Evolutionary conservation across 371 early-diverging fungal species (phyloP), one percentile per base, ranked within the genome.

Genomic region (Apophysomyces ossiformis): DNA sequence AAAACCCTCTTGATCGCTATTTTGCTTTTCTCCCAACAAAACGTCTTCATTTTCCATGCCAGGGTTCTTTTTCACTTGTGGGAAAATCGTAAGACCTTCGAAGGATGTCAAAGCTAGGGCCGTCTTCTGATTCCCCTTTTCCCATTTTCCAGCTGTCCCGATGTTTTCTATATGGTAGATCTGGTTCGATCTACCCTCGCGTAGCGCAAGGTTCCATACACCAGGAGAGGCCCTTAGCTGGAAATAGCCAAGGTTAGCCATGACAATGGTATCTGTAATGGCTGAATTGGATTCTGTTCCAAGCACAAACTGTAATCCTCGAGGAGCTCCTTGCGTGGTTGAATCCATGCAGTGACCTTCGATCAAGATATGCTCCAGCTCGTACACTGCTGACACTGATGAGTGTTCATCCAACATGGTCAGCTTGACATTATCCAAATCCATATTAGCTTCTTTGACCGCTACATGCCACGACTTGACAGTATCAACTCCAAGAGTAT

Each of bases 241-340:
- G 67, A 96, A 85, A 69, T 98, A 98, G 1, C 98, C 98, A 18
- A 96, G 81, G 62, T 98, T 98, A 39, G 95, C 94, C 98, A 98
- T 98, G 2, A 97, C 95, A 43, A 96, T 92, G 3, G 97, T 97
- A 68, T 96, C 97, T 0, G 89, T 90, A 46, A 86, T 84, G 0
- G 72, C 75, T 6, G 87, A 78, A 4, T 84, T 64, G 0, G 73
- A 66, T 0, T 72, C 70, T 13, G 92, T 90, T 11, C 92, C 93
- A 13, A 98, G 87, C 8, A 90, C 83, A 57, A 96, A 91, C 72
- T 98, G 95, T 7, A 94, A 83, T 0, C 97, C 97, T 12, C 95
- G 90, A 45, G 97, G 96, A 5, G 97, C 92, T 5, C 74, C 67
- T 44, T 82, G 84, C 21, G 78, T 79, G 11, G 74, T 72, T 2